These are phyloP conservation scores for Yamadazyma olivae DNA, from an alignment of 805 yeast species.

Conservation along the genomic window DNA sequence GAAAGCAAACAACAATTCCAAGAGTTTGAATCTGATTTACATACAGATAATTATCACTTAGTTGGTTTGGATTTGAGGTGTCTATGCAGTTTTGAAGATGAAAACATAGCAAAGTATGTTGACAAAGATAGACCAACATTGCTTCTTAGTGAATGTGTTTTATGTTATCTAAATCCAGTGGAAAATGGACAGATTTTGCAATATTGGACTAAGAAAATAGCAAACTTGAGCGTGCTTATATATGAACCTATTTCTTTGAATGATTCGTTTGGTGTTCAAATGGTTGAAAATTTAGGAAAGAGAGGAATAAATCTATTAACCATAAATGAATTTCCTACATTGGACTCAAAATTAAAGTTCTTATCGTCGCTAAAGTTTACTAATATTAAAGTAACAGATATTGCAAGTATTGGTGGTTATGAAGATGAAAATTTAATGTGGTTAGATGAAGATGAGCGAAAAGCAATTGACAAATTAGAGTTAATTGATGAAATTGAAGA, in stretches of 20 bases:
- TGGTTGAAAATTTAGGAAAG: conserved; percentile 56
- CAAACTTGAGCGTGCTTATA: conserved; percentile 35
- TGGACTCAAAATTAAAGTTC: conserved; percentile 23
- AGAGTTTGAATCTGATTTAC: conserved; percentile 24
- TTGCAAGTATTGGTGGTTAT: conserved; percentile 42
- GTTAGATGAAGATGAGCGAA: conserved; percentile 39
- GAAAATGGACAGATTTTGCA: conserved; percentile 44
- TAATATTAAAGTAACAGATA: conserved; percentile 41
- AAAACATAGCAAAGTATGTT: conserved; percentile 11
- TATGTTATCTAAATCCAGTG: conserved; percentile 61
- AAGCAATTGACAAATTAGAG: conserved; percentile 53
- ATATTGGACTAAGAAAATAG: conserved; percentile 35
- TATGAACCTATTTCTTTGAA: conserved; percentile 71
- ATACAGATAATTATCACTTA: conserved; percentile 46
- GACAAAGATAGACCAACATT: conserved; percentile 50
- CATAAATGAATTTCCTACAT: conserved; percentile 49
- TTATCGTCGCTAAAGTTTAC: conserved; percentile 22
- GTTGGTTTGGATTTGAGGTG: conserved; percentile 54
- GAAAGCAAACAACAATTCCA: conserved; percentile 22
- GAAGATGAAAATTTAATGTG: conserved; percentile 26
- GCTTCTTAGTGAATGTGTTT: conserved; percentile 69
- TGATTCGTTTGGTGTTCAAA: conserved; percentile 65
- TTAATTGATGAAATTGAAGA: conserved; percentile 77
- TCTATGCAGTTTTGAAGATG: neutral
- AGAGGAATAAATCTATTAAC: conserved; percentile 65